These are phyloP conservation scores for Magnolia changhungtana DNA, from an alignment of 164 flowering plant genomes.

Conservation along the genomic window DNA sequence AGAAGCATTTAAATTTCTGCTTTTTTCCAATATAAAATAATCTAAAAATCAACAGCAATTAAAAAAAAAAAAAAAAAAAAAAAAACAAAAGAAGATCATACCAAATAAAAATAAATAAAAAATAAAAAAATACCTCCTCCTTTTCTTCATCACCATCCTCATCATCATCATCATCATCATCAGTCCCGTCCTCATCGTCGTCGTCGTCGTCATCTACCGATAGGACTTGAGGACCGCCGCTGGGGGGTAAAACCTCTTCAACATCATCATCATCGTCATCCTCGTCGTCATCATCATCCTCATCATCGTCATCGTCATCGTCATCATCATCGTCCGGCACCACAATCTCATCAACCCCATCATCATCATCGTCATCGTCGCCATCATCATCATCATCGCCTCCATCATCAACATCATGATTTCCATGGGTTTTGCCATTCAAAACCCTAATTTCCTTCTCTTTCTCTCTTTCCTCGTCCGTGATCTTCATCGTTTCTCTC, in stretches of 20 bases:
- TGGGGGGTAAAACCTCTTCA: conserved; percentile 7
- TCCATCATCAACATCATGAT: conserved; percentile 19
- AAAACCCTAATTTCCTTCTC: conserved; percentile 29
- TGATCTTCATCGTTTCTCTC: background rate
- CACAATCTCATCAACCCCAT: conserved; percentile 14
- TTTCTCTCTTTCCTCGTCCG: conserved; percentile 10
- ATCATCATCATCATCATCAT: conserved; percentile 8
- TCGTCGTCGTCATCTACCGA: conserved; percentile 33
- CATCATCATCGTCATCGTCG: conserved; percentile 28
- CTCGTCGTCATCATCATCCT: conserved; percentile 27
- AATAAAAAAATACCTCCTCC: conserved; percentile 33
- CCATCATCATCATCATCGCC: conserved; percentile 14
- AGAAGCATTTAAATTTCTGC: background rate
- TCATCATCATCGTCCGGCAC: conserved; percentile 19
- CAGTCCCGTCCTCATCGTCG: conserved; percentile 29
- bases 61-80: background rate
- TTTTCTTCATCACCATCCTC: conserved; percentile 20
- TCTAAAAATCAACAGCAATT: background rate
- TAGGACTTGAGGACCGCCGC: conserved; percentile 18
- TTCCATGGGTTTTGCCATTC: conserved; percentile 24
- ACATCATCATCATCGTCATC: conserved; percentile 21
- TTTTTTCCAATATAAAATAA: background rate
- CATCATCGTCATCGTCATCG: conserved; percentile 26
- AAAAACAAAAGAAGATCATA: background rate
- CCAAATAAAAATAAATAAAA: background rate